Evolutionary conservation across 129 eudicot species (phyloP).

Genomic region (Tanacetum coccineum): DNA sequence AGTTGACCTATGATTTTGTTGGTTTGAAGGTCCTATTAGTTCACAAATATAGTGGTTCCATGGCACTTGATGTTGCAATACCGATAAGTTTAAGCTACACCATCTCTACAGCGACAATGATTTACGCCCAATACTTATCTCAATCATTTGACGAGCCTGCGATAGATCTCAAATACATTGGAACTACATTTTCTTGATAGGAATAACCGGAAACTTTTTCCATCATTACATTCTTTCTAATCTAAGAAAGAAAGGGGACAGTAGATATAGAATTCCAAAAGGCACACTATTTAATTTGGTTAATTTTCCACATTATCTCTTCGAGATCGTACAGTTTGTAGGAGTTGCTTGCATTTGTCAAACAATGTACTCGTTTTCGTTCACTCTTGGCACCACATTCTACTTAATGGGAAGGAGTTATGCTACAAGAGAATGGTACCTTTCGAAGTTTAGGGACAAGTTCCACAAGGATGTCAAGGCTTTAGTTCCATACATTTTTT

Average conservation of each 20-base stretch:
- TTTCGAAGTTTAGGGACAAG: slow-evolving; percentile 44
- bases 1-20: background rate
- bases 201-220: too few relatives aligned
- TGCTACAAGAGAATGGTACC: slow-evolving; percentile 56
- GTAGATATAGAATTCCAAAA: slow-evolving; percentile 49
- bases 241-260: slow-evolving; percentile 39
- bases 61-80: too few relatives aligned
- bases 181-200: too few relatives aligned
- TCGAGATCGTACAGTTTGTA: slow-evolving; percentile 50
- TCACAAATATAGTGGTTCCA: too few relatives aligned
- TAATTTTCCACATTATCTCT: slow-evolving; percentile 64
- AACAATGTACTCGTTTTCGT: too few relatives aligned
- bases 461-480: slow-evolving; percentile 38
- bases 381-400: too few relatives aligned
- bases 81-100: too few relatives aligned
- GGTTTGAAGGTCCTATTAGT: too few relatives aligned
- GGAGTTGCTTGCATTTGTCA: slow-evolving; percentile 58
- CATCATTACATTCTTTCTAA: slow-evolving; percentile 56
- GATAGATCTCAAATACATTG: too few relatives aligned
- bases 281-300: slow-evolving; percentile 61
- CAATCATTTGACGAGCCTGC: too few relatives aligned
- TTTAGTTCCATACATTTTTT: slow-evolving; percentile 36
- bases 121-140: too few relatives aligned
- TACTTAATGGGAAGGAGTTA: slow-evolving; percentile 51
- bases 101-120: too few relatives aligned